Evolutionary conservation across 805 yeast species (phyloP).

Genomic region (Kodamaea laetipori): DNA sequence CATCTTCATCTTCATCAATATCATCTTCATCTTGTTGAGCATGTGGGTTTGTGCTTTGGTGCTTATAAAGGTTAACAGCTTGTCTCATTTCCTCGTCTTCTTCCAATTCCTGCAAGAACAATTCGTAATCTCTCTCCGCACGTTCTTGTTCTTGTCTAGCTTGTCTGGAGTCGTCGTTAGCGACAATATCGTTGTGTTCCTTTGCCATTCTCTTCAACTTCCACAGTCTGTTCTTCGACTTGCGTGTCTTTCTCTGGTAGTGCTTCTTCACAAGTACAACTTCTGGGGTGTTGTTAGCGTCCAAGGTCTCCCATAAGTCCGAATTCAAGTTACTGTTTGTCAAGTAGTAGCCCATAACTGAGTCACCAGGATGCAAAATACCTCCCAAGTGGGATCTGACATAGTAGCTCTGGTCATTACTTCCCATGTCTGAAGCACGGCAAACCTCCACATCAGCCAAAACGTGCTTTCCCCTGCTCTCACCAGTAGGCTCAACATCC

Average conservation of each 20-base stretch:
- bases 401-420: conserved; percentile 78
- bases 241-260: conserved; percentile 77
- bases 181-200: conserved; percentile 88
- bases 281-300: conserved; percentile 69
- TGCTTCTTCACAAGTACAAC: conserved; percentile 86
- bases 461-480: conserved; percentile 71
- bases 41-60: conserved; percentile 31
- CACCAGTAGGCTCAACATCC: conserved; percentile 92
- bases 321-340: conserved; percentile 86
- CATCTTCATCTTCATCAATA: conserved; percentile 67
- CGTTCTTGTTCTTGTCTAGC: conserved; percentile 87
- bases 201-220: conserved; percentile 96
- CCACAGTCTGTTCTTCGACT: conserved; percentile 80
- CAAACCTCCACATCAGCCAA: conserved; percentile 91
- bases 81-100: conserved; percentile 95
- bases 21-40: conserved; percentile 51
- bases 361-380: conserved; percentile 94
- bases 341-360: conserved; percentile 87
- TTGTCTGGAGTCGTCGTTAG: conserved; percentile 65
- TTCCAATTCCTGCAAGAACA: conserved; percentile 95
- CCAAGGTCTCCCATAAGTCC: conserved; percentile 74
- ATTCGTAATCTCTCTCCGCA: conserved; percentile 92
- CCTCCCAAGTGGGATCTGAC: conserved; percentile 93
- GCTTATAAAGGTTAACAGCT: conserved; percentile 85
- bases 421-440: conserved; percentile 86